Base-by-base conservation (phyloP, 768 basidiomycete genomes). In the Pleurotus salmoneostramineus region DNA sequence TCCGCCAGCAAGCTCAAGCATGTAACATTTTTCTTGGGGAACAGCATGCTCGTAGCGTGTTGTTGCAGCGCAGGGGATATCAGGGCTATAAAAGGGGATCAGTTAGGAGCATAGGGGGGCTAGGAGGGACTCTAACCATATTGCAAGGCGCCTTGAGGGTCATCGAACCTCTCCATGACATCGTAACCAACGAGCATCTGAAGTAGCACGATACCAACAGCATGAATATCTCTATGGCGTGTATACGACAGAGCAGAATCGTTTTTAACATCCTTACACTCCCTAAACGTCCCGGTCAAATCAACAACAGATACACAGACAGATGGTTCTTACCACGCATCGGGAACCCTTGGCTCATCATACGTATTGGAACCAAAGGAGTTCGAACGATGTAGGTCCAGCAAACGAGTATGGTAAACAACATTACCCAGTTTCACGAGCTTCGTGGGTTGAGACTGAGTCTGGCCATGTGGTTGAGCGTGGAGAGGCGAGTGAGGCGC, bases 141-240 rank as follows among this genome's bases (percentile, higher is more conserved):
- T 56, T 78, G 76, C 6, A 91, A 70, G 3, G 88, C 89, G 27
- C 76, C 74, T 12, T 82, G 79, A 2, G 83, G 78, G 57, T 84
- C 82, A 32, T 73, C 69, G 63, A 77, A 89, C 45, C 77, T 74
- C 51, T 74, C 75, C 56, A 78, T 80, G 6, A 90, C 86, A 61
- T 90, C 82, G 52, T 85, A 71, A 0, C 95, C 95, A n/a, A 87
- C 72, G 10, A 96, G 70, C 91, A 96, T 93, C 70, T 95, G 91
- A 52, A 94, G 64, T 40, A 95, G 73, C 2, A 93, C 79, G 27
- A 95, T 80, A 0, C 91, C 94, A 0, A 86, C 83, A 45, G 83
- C 80, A 71, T 95, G 93, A 7, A 96, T 85, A 64, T 97, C 95
- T 32, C 94, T 81, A 43, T 83, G 77, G 42, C 80, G 83, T 6